Evolutionary conservation across 2,329 filamentous ascomycete genomes (phyloP).

Genomic region (Colletotrichum sp.): DNA sequence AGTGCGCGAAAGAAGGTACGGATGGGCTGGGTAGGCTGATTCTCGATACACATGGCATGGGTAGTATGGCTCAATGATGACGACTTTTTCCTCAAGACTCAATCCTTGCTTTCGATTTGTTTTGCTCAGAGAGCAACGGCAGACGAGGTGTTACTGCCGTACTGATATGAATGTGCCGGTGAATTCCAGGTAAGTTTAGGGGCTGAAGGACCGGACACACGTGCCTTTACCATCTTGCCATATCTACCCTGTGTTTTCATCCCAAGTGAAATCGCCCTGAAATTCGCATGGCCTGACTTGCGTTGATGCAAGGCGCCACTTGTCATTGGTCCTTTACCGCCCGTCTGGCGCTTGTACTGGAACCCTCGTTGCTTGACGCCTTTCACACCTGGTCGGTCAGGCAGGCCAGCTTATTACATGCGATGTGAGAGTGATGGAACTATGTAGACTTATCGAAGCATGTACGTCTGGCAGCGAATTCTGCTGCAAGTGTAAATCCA

Average conservation of each 20-base stretch:
- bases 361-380: background rate
- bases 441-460: background rate
- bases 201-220: background rate
- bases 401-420: background rate
- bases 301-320: background rate
- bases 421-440: background rate
- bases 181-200: background rate
- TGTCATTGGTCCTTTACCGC: background rate
- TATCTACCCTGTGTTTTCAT: background rate
- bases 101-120: background rate
- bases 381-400: background rate
- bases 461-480: background rate
- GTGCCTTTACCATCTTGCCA: background rate
- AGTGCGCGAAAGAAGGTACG: background rate
- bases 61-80: slow-evolving; percentile 19
- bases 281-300: background rate
- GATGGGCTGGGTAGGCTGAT: background rate
- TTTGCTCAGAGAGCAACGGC: background rate
- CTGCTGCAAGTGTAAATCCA: background rate
- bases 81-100: background rate
- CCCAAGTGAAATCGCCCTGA: background rate
- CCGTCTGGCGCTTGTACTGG: background rate
- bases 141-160: background rate
- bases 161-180: background rate
- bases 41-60: slow-evolving; percentile 6